These are phyloP conservation scores for Leucosporidium yakuticum DNA, from an alignment of 768 basidiomycete species.

Conservation along the genomic window DNA sequence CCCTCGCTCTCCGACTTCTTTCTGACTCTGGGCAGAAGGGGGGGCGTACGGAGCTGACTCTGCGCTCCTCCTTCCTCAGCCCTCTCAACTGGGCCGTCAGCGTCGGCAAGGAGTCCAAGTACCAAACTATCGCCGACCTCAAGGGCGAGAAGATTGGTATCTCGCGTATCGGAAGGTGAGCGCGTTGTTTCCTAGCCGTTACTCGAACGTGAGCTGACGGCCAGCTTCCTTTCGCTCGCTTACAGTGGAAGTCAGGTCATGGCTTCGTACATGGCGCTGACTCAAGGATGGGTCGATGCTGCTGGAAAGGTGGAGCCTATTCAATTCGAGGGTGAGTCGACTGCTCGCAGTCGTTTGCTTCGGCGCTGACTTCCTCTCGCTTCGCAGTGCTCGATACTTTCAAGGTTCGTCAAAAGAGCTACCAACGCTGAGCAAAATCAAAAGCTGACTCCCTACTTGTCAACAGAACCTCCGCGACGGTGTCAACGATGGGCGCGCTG, in stretches of 20 bases:
- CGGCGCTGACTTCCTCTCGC: neutral
- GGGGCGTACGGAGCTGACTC: neutral
- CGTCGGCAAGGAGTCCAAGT: conserved; percentile 68
- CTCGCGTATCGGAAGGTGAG: conserved; percentile 74
- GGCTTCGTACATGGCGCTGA: conserved; percentile 88
- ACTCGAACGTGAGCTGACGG: neutral
- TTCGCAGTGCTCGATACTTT: conserved; percentile 70
- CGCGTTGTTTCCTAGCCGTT: neutral
- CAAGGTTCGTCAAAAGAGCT: conserved; percentile 49
- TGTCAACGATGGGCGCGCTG: conserved; percentile 80
- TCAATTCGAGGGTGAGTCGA: conserved; percentile 33
- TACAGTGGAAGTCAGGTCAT: conserved; percentile 81
- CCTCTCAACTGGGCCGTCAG: conserved; percentile 71
- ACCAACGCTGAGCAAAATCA: neutral
- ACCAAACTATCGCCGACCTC: conserved; percentile 65
- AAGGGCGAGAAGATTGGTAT: conserved; percentile 80
- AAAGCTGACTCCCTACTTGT: conserved; percentile 25
- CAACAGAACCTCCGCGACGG: conserved; percentile 59
- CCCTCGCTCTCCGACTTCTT: no score
- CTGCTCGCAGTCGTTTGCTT: conserved; percentile 37
- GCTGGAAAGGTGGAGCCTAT: conserved; percentile 38
- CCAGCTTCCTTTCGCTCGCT: no score
- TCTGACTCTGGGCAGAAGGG: no score
- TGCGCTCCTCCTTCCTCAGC: neutral
- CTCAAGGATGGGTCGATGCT: conserved; percentile 65